phyloP scores from a whole-genome alignment of 2,329 filamentous ascomycete species.

The Fusarium bulbicola region DNA sequence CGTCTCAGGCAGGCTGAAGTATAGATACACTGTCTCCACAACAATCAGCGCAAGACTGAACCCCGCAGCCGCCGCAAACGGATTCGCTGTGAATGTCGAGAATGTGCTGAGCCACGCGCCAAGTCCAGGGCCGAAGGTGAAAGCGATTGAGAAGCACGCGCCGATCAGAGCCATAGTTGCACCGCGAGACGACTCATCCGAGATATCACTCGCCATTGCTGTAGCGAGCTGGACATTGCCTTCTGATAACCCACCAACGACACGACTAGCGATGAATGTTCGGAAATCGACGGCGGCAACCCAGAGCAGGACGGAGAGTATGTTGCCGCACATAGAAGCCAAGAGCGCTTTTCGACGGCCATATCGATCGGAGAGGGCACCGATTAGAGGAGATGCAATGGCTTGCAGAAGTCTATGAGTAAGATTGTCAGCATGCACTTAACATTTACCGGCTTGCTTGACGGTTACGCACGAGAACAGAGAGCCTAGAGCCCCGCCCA shows the following conservation, averaged over 20 bases:
- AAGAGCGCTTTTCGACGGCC: constrained; percentile 88
- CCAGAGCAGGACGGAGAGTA: constrained; percentile 93
- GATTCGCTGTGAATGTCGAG: constrained; percentile 82
- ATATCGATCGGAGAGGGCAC: constrained; percentile 85
- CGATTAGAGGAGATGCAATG: constrained; percentile 90
- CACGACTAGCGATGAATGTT: constrained; percentile 90
- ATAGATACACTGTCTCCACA: constrained; percentile 88
- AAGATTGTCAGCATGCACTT: constrained; percentile 4
- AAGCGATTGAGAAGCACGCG: constrained; percentile 95
- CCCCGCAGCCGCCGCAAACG: constrained; percentile 90
- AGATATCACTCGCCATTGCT: constrained; percentile 96
- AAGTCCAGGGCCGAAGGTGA: constrained; percentile 93
- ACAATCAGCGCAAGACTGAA: constrained; percentile 88
- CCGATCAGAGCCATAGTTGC: constrained; percentile 97
- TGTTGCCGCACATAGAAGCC: constrained; percentile 92
- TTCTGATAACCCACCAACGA: constrained; percentile 93
- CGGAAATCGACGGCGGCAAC: constrained; percentile 92
- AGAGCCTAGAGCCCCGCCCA: constrained; percentile 92
- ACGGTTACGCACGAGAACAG: constrained; percentile 72
- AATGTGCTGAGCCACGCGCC: constrained; percentile 87
- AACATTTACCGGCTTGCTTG: neutral
- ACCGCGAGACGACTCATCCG: constrained; percentile 82
- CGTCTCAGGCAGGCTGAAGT: constrained; percentile 86
- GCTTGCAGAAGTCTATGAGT: constrained; percentile 81
- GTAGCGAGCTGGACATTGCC: constrained; percentile 97